These are phyloP conservation scores for Lactifluus subvellereus DNA, from an alignment of 768 basidiomycete species.

Conservation along the genomic window DNA sequence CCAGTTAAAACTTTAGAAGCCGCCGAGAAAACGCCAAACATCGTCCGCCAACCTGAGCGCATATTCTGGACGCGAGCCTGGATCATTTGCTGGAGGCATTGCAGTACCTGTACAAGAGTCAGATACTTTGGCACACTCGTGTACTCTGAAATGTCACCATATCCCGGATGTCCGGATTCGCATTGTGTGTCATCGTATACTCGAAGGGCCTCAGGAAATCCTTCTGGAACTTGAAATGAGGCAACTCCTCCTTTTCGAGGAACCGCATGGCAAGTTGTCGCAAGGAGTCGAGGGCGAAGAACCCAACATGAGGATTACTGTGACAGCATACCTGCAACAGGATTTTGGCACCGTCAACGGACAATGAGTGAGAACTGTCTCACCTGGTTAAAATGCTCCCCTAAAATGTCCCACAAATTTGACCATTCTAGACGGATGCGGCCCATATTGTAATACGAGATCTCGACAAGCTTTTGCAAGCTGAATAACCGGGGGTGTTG, in stretches of 20 bases:
- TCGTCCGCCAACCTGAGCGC: constrained; percentile 97
- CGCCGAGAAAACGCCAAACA: constrained; percentile 98
- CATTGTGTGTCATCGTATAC: constrained; percentile 95
- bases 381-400: constrained; percentile 98
- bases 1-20: constrained; percentile 90
- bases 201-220: constrained; percentile 98
- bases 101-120: constrained; percentile 59
- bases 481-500: constrained; percentile 95
- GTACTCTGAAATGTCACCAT: constrained; percentile 51
- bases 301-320: constrained; percentile 92
- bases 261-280: constrained; percentile 98
- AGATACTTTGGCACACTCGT: background rate
- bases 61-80: constrained; percentile 92
- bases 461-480: constrained; percentile 95
- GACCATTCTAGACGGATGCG: constrained; percentile 99
- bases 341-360: constrained; percentile 12
- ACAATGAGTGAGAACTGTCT: constrained; percentile 13
- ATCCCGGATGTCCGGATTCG: constrained; percentile 92
- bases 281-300: constrained; percentile 94
- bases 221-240: constrained; percentile 99
- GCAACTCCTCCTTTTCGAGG: constrained; percentile 95
- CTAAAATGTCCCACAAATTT: constrained; percentile 94
- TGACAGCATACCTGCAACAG: constrained; percentile 87
- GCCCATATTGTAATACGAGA: constrained; percentile 99
- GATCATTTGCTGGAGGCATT: constrained; percentile 98